Conservation (phyloP, 345 rosid species). For the Syzygium oleosum region DNA sequence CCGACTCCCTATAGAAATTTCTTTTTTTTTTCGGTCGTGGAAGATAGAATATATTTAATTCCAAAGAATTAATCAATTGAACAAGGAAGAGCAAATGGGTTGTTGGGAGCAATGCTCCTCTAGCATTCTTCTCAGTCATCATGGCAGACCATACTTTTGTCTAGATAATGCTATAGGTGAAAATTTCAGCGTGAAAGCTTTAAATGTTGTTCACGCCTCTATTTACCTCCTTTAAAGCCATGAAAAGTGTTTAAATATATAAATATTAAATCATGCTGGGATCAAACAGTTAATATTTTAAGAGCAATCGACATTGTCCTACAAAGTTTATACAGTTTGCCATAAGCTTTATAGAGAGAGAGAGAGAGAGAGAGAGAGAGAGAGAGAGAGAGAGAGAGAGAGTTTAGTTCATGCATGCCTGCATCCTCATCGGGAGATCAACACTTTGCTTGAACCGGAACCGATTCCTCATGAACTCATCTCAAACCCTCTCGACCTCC, state of each 20-base stretch:
- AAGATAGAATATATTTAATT: not conserved
- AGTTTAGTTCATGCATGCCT: slow-evolving; percentile 5
- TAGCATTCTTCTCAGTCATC: not conserved
- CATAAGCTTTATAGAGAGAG: not conserved
- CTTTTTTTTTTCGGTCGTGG: not conserved
- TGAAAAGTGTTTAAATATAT: not conserved
- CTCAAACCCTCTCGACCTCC: slow-evolving; percentile 15
- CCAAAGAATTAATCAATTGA: not conserved
- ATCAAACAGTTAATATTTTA: not conserved
- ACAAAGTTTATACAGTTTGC: not conserved
- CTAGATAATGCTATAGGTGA: not conserved
- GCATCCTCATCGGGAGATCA: slow-evolving; percentile 31
- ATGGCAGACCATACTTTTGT: not conserved
- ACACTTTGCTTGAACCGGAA: slow-evolving; percentile 23
- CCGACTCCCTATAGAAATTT: not conserved
- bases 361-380: not conserved
- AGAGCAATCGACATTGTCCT: not conserved
- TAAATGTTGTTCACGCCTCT: not conserved
- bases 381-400: not conserved
- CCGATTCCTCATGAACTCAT: slow-evolving; percentile 13
- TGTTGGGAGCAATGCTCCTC: not conserved
- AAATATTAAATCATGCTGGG: not conserved
- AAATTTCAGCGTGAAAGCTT: not conserved
- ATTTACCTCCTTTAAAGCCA: not conserved
- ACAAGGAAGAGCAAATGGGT: not conserved